Conservation (phyloP, 306 rosid species). For the Casuarina equisetifolia region DNA sequence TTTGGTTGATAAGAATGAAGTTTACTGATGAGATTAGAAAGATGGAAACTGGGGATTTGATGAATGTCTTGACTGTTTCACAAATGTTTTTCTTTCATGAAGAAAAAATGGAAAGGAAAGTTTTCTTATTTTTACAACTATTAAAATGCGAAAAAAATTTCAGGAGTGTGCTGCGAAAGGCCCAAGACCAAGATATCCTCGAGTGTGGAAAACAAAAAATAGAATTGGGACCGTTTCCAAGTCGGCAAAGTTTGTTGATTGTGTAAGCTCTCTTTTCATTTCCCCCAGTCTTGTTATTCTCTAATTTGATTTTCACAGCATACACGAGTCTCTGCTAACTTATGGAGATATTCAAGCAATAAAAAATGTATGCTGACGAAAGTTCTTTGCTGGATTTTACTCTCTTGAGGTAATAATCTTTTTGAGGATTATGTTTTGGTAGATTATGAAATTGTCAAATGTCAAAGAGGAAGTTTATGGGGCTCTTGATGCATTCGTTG, state of each 20-base stretch:
- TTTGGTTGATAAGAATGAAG: not conserved
- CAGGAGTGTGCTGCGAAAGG: conserved; percentile 90
- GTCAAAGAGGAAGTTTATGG: conserved; percentile 99
- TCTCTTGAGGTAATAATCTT: conserved; percentile 21
- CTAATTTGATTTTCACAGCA: conserved; percentile 18
- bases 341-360: not conserved
- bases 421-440: conserved; percentile 18
- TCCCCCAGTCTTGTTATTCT: not conserved
- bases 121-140: not conserved
- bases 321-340: conserved; percentile 1
- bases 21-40: not conserved
- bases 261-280: conserved; percentile 45
- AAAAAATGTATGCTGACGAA: not conserved
- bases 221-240: conserved; percentile 87
- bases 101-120: too few species aligned
- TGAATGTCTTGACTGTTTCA: too few species aligned
- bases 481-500: conserved; percentile 94
- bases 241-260: conserved; percentile 72
- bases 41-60: too few species aligned
- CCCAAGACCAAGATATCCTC: conserved; percentile 87
- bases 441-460: conserved; percentile 80
- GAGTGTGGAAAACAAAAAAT: conserved; percentile 82
- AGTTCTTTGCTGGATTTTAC: not conserved
- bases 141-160: conserved; percentile 1
- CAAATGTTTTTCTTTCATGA: too few species aligned